Evolutionary conservation across 306 rosid genomes (phyloP).

Genomic region (Begonia loranthoides): DNA sequence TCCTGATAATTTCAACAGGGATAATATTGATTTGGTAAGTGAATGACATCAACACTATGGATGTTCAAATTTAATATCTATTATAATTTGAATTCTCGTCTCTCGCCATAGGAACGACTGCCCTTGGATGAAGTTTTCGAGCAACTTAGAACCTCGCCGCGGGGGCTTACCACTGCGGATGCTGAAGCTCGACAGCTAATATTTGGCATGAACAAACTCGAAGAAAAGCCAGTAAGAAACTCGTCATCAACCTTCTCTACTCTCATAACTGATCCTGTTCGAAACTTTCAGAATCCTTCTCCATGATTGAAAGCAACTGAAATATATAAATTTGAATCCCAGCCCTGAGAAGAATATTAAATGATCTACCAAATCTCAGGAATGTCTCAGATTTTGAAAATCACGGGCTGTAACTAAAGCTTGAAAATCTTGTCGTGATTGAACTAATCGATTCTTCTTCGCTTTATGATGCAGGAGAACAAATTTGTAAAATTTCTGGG

Average conservation of each 20-base stretch:
- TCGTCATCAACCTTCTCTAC: neutral
- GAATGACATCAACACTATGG: neutral
- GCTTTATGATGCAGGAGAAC: slow-evolving; percentile 40
- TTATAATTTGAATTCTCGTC: neutral
- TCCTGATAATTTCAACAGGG: slow-evolving; percentile 62
- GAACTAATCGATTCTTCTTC: neutral
- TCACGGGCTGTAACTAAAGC: too few relatives aligned
- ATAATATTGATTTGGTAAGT: slow-evolving; percentile 69
- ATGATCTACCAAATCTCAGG: too few relatives aligned
- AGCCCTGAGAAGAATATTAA: too few relatives aligned
- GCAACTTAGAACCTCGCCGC: slow-evolving; percentile 45
- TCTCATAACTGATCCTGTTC: neutral
- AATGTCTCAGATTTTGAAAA: too few relatives aligned
- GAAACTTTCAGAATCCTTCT: too few relatives aligned
- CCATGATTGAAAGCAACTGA: too few relatives aligned
- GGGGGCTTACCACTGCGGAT: slow-evolving; percentile 69
- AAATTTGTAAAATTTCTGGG: slow-evolving; percentile 63
- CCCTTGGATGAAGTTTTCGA: slow-evolving; percentile 73
- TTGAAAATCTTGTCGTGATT: too few relatives aligned
- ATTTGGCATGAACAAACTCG: slow-evolving; percentile 69
- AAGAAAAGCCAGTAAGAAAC: slow-evolving; percentile 57
- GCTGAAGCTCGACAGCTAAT: slow-evolving; percentile 53
- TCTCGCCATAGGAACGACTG: slow-evolving; percentile 49
- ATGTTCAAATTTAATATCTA: too few relatives aligned
- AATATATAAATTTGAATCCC: too few relatives aligned